phyloP scores from a whole-genome alignment of 257 asterid genomes.

The Lycium ferocissimum region DNA sequence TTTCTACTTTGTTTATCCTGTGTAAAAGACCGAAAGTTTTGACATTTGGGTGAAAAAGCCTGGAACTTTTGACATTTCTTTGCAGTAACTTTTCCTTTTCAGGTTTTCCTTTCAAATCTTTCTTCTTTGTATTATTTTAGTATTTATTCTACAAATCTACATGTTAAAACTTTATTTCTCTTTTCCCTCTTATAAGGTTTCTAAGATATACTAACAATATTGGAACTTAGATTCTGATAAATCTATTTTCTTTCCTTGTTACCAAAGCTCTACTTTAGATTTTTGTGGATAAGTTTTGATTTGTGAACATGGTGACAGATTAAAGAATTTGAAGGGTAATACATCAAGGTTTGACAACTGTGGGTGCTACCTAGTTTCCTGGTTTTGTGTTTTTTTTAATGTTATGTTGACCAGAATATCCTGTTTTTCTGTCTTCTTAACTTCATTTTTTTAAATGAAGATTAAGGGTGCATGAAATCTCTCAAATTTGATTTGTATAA shows the following conservation, averaged over 20 bases:
- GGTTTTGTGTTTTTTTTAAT: constrained; percentile 45
- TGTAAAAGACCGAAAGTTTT: neutral
- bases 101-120: neutral
- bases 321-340: neutral
- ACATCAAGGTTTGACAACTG: constrained; percentile 40
- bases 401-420: constrained; percentile 35
- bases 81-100: constrained; percentile 16
- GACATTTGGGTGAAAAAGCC: constrained; percentile 19
- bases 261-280: neutral
- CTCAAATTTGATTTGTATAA: constrained; percentile 47
- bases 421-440: constrained; percentile 42
- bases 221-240: constrained; percentile 18
- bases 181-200: neutral
- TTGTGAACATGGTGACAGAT: constrained; percentile 23
- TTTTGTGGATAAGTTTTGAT: constrained; percentile 27
- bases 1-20: neutral
- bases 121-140: neutral
- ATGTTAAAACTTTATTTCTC: neutral
- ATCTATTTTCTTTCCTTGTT: neutral
- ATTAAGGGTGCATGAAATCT: constrained; percentile 53
- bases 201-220: neutral
- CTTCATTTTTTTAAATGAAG: constrained; percentile 45
- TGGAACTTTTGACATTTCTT: neutral
- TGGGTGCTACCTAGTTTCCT: constrained; percentile 55
- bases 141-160: neutral